A percentile compares a stretch with the other conserved stretches of the same genome.
phyloP scores from a whole-genome alignment of 371 early-diverging fungal species.

The Conidiobolus incongruus region DNA sequence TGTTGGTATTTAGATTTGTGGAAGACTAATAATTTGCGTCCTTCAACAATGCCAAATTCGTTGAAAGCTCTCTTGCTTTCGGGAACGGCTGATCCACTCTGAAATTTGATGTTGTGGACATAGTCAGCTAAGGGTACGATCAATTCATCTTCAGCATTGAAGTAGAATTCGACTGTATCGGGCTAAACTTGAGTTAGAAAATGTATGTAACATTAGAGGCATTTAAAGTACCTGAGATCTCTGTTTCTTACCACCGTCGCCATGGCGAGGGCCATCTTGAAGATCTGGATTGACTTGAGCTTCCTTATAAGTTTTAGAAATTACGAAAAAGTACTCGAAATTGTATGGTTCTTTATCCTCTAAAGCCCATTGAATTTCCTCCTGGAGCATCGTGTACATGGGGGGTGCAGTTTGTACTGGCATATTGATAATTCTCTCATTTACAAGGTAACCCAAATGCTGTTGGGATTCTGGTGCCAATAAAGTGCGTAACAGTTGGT shows the following conservation, averaged over 20 bases:
- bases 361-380: constrained; percentile 57
- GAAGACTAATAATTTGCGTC: constrained; percentile 46
- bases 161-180: constrained; percentile 32
- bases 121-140: constrained; percentile 33
- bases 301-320: constrained; percentile 70
- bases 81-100: constrained; percentile 20
- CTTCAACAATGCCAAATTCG: constrained; percentile 64
- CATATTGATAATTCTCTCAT: constrained; percentile 88
- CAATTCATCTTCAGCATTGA: constrained; percentile 84
- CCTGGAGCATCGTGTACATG: constrained; percentile 66
- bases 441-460: constrained; percentile 20
- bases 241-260: constrained; percentile 17
- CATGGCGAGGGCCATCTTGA: constrained; percentile 5
- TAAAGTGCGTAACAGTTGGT: constrained; percentile 6
- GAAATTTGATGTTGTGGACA: constrained; percentile 42
- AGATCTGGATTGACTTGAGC: constrained; percentile 35
- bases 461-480: background rate
- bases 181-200: constrained; percentile 6
- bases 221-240: constrained; percentile 14
- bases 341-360: constrained; percentile 42
- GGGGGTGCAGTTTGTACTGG: constrained; percentile 79
- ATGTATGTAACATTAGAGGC: background rate
- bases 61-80: constrained; percentile 65
- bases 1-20: constrained; percentile 28
- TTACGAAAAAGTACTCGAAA: constrained; percentile 59